phyloP scores from a whole-genome alignment of 495 filamentous ascomycete genomes.

The Cercophora samala region DNA sequence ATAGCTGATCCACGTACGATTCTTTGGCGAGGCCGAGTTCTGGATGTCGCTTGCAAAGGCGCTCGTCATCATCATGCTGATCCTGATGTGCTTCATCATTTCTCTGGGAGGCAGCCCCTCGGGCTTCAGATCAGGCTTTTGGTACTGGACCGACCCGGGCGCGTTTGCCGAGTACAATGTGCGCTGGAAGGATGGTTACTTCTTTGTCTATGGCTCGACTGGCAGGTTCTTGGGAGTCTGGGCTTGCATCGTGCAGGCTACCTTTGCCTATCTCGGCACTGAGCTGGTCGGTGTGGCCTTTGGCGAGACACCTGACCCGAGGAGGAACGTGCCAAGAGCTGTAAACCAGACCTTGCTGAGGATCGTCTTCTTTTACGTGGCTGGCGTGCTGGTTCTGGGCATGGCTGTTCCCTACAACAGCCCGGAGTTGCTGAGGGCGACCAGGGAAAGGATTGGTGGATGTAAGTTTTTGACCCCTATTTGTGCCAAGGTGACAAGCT shows the following conservation, averaged over 20 bases:
- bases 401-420: slow-evolving; percentile 62
- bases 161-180: slow-evolving; percentile 59
- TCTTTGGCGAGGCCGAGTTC: slow-evolving; percentile 81
- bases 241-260: slow-evolving; percentile 72
- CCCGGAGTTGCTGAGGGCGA: slow-evolving; percentile 54
- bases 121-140: slow-evolving; percentile 65
- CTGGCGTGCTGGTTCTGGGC: slow-evolving; percentile 68
- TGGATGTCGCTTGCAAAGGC: slow-evolving; percentile 73
- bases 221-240: slow-evolving; percentile 73
- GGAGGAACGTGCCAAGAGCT: slow-evolving; percentile 67
- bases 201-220: slow-evolving; percentile 38
- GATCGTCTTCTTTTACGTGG: slow-evolving; percentile 71
- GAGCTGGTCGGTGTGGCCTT: slow-evolving; percentile 81
- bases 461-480: slow-evolving; percentile 21
- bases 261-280: slow-evolving; percentile 81
- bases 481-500: not conserved
- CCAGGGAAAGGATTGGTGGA: slow-evolving; percentile 43
- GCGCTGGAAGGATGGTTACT: slow-evolving; percentile 5
- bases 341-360: slow-evolving; percentile 71
- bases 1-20: slow-evolving; percentile 53
- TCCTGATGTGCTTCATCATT: slow-evolving; percentile 65
- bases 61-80: slow-evolving; percentile 61
- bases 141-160: slow-evolving; percentile 75
- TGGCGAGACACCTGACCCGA: slow-evolving; percentile 75
- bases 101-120: slow-evolving; percentile 73